Conservation (phyloP, 441 rosid genomes). For the Populus hybrid region DNA sequence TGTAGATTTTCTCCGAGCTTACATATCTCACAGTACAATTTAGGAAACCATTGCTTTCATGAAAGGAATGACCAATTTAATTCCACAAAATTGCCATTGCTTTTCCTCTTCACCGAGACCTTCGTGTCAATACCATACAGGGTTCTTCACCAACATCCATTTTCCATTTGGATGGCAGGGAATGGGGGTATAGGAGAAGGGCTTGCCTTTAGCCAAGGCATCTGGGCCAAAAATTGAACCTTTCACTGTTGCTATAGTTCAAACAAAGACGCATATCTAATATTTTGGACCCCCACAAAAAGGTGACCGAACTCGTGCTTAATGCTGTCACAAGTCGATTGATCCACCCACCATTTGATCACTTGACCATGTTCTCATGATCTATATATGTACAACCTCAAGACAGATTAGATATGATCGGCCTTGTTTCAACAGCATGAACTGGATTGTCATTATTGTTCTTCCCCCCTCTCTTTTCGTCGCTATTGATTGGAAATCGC, state of each 20-base stretch:
- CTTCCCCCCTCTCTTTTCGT: background rate
- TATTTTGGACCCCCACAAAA: background rate
- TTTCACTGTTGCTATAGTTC: slow-evolving; percentile 1
- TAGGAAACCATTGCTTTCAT: slow-evolving; percentile 16
- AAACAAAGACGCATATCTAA: background rate
- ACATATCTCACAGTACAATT: background rate
- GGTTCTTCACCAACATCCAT: background rate
- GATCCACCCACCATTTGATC: background rate
- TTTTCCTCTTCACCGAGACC: background rate
- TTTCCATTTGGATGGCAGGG: background rate
- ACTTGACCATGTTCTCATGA: background rate
- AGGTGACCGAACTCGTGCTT: background rate
- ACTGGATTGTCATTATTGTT: background rate
- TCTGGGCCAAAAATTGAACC: background rate
- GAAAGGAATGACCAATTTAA: background rate
- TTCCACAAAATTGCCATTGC: background rate
- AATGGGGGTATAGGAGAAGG: no score
- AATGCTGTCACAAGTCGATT: background rate
- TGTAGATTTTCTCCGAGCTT: background rate
- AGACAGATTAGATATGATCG: slow-evolving; percentile 4
- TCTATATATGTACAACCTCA: background rate
- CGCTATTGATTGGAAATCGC: slow-evolving; percentile 11
- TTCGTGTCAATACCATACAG: background rate
- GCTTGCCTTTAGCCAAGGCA: background rate
- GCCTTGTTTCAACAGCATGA: background rate